Evolutionary conservation across 805 yeast species (phyloP).

Genomic region (Hanseniaspora valbyensis): DNA sequence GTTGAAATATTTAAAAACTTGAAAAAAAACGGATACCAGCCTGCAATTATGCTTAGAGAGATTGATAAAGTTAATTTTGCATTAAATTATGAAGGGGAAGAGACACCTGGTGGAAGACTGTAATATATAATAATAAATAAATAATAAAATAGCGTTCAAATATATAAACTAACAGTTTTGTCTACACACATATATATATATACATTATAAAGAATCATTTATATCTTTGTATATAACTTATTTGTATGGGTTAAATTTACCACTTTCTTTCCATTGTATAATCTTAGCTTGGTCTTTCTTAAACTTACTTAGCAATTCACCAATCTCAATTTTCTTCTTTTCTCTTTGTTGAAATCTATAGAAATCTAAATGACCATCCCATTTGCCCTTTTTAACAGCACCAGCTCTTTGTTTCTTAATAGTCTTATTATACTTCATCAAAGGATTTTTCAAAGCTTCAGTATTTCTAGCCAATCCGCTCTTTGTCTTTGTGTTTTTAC

Average conservation of each 20-base stretch:
- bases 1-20: constrained; percentile 74
- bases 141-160: too few species aligned
- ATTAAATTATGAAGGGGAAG: constrained; percentile 18
- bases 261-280: constrained; percentile 63
- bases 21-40: constrained; percentile 74
- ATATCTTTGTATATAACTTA: background rate
- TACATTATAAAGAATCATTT: too few species aligned
- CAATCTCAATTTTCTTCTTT: constrained; percentile 83
- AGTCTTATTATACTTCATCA: constrained; percentile 33
- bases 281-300: constrained; percentile 85
- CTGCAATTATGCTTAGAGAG: constrained; percentile 85
- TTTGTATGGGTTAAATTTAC: constrained; percentile 75
- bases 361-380: constrained; percentile 67
- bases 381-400: constrained; percentile 49
- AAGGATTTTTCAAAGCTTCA: constrained; percentile 38
- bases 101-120: constrained; percentile 20
- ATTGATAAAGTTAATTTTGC: constrained; percentile 42
- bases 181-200: background rate
- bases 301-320: constrained; percentile 69
- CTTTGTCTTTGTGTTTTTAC: constrained; percentile 65
- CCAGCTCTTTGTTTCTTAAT: constrained; percentile 25
- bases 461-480: constrained; percentile 2
- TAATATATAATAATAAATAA: constrained; percentile 1
- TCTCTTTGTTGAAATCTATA: constrained; percentile 94
- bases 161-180: background rate